phyloP scores from a whole-genome alignment of 768 basidiomycete genomes.

The Naganishia friedmannii region DNA sequence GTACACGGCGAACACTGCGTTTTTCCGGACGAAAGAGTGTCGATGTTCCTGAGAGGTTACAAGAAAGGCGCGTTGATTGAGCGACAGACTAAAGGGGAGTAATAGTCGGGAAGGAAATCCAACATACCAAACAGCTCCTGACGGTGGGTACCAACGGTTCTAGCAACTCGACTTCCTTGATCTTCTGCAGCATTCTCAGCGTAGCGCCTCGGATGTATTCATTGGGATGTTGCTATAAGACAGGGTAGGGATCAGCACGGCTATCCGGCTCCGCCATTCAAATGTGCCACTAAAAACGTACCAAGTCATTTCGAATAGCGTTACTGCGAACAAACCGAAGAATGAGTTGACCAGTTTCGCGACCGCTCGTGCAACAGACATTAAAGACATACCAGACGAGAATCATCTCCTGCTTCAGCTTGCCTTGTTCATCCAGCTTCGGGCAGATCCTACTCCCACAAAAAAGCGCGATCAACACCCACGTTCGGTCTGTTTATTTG shows the following conservation, averaged over 20 bases:
- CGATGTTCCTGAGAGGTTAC: constrained; percentile 68
- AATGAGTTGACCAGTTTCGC: no score
- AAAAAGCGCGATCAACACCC: not conserved
- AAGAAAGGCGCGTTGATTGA: not conserved
- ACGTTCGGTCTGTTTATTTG: not conserved
- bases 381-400: constrained; percentile 76
- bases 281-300: constrained; percentile 53
- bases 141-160: constrained; percentile 94
- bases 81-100: not conserved
- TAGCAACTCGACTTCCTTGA: constrained; percentile 87
- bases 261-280: not conserved
- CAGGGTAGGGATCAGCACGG: not conserved
- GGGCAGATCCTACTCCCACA: constrained; percentile 92
- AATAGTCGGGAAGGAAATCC: not conserved
- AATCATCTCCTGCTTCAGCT: constrained; percentile 99
- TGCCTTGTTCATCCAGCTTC: constrained; percentile 93
- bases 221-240: constrained; percentile 87
- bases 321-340: constrained; percentile 60
- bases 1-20: constrained; percentile 93
- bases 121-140: constrained; percentile 70
- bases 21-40: constrained; percentile 96
- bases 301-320: constrained; percentile 94
- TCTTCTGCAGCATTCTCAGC: constrained; percentile 91
- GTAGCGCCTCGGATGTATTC: constrained; percentile 99
- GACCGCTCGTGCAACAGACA: not conserved